Conservation (phyloP, 2,329 filamentous ascomycete genomes). For the Cladosporium sp. region DNA sequence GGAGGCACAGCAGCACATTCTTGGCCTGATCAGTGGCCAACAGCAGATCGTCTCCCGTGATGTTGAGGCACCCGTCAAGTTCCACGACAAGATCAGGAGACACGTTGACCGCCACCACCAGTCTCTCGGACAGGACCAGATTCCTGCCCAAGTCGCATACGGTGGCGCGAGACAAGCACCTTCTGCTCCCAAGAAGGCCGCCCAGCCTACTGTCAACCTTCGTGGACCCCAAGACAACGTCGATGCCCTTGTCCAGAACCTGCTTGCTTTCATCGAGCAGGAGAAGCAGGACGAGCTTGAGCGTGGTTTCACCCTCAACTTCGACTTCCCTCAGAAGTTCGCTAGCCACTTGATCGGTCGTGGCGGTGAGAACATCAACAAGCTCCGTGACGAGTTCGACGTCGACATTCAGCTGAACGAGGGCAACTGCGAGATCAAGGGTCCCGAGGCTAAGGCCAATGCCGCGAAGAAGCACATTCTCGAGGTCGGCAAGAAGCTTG, state of each 20-base stretch:
- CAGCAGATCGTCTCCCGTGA: slow-evolving; percentile 52
- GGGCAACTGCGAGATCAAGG: slow-evolving; percentile 92
- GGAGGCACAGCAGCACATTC: slow-evolving; percentile 55
- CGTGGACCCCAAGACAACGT: slow-evolving; percentile 73
- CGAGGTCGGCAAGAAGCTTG: slow-evolving; percentile 72
- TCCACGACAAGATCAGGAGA: slow-evolving; percentile 60
- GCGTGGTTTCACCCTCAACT: slow-evolving; percentile 77
- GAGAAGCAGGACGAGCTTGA: slow-evolving; percentile 92
- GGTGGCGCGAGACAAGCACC: slow-evolving; percentile 46
- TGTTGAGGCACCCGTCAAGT: slow-evolving; percentile 55
- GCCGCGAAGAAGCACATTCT: slow-evolving; percentile 78
- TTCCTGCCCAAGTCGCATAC: slow-evolving; percentile 55
- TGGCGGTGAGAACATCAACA: slow-evolving; percentile 65
- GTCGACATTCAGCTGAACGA: slow-evolving; percentile 85
- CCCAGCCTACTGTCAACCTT: slow-evolving; percentile 56
- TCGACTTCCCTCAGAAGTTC: slow-evolving; percentile 92
- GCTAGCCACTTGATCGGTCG: slow-evolving; percentile 77
- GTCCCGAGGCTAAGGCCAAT: slow-evolving; percentile 90
- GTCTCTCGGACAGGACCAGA: slow-evolving; percentile 41
- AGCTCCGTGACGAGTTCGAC: slow-evolving; percentile 65
- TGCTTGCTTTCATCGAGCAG: slow-evolving; percentile 74
- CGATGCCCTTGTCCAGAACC: slow-evolving; percentile 66
- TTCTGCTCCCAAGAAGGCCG: slow-evolving; percentile 40
- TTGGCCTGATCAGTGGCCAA: slow-evolving; percentile 51
- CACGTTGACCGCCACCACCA: slow-evolving; percentile 57